Evolutionary conservation across 805 yeast genomes (phyloP).

Genomic region (Ogataea pignaliae): DNA sequence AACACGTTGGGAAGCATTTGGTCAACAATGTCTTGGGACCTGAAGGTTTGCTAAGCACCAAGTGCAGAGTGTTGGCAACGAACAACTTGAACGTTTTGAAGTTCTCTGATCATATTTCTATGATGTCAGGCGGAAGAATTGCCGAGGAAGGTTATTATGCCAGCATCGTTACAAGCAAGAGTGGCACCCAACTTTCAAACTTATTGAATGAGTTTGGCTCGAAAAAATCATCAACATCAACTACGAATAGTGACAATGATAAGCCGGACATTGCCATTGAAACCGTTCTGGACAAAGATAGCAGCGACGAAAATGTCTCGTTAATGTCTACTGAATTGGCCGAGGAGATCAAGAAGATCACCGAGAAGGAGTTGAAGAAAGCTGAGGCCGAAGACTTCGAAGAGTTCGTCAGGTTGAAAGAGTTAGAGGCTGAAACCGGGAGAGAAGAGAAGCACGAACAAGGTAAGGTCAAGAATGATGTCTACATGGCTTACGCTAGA

Average conservation of each 20-base stretch:
- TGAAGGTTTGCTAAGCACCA: constrained; percentile 66
- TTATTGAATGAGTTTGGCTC: constrained; percentile 63
- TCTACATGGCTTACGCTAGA: constrained; percentile 76
- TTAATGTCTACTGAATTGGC: constrained; percentile 17
- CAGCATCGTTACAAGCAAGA: constrained; percentile 35
- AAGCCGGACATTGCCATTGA: constrained; percentile 9
- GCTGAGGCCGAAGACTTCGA: constrained; percentile 53
- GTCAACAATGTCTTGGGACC: constrained; percentile 80
- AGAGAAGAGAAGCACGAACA: constrained; percentile 81
- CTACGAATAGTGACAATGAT: constrained; percentile 9
- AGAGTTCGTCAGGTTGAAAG: constrained; percentile 29
- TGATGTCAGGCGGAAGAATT: constrained; percentile 66
- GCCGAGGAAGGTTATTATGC: constrained; percentile 62
- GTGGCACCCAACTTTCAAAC: constrained; percentile 45
- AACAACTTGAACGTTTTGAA: constrained; percentile 79
- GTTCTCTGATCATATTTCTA: constrained; percentile 63
- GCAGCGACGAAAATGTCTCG: constrained; percentile 12
- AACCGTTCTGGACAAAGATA: constrained; percentile 13
- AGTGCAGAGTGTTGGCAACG: constrained; percentile 78
- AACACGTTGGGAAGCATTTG: constrained; percentile 85
- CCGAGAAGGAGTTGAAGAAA: constrained; percentile 45
- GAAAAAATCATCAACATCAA: constrained; percentile 28
- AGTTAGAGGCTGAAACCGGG: constrained; percentile 36
- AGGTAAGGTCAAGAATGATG: constrained; percentile 88
- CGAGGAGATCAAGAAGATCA: constrained; percentile 30